Conservation (phyloP, 106 monocot species). For the Phalaenopsis aphrodite region DNA sequence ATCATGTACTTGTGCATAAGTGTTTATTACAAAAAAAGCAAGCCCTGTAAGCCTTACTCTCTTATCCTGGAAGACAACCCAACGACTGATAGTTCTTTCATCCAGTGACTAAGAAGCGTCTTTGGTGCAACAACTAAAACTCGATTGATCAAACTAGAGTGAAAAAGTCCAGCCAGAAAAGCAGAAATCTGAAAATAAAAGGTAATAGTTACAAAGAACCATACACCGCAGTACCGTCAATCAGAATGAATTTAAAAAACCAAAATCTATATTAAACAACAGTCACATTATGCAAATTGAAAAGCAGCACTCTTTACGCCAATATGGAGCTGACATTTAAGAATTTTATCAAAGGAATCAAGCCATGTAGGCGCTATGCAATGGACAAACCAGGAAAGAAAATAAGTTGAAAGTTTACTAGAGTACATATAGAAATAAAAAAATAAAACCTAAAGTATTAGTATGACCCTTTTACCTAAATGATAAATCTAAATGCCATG, state of each 20-base stretch:
- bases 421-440: neutral
- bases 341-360: neutral
- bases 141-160: conserved; percentile 71
- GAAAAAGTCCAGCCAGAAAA: conserved; percentile 79
- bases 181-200: conserved; percentile 61
- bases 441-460: neutral
- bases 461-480: neutral
- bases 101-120: conserved; percentile 91
- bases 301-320: neutral
- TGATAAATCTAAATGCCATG: neutral
- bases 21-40: conserved; percentile 6
- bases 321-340: neutral
- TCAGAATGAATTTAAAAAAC: neutral
- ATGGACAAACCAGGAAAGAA: neutral
- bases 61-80: conserved; percentile 60
- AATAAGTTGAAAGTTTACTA: neutral
- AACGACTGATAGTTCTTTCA: conserved; percentile 83
- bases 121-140: conserved; percentile 87
- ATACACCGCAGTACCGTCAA: neutral
- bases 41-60: conserved; percentile 42
- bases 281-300: neutral
- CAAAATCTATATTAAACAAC: neutral
- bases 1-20: neutral
- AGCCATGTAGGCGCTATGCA: neutral
- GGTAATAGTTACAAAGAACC: neutral